Evolutionary conservation across 768 basidiomycete genomes (phyloP), one percentile per base, ranked within the genome.

Genomic region (Suillus weaverae): DNA sequence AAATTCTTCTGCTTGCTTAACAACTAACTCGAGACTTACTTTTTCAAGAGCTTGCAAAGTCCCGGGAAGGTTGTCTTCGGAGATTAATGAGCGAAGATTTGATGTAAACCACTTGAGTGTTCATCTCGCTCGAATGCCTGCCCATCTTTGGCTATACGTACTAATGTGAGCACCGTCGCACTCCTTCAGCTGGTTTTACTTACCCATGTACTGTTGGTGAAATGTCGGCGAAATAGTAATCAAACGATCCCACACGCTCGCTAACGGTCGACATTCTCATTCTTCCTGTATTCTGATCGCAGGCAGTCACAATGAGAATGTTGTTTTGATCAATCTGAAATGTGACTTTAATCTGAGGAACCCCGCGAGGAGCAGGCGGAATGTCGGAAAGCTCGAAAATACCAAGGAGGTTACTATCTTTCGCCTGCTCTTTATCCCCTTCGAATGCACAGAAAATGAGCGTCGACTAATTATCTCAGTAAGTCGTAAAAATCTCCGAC

Each of bases 301-400:
- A 82, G 5, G 96, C 96, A 54, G 93, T 94, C 69, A 99, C 96
- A 79, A 95, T 97, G 74, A 97, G 79, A 75, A 96, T 95, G 82
- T 93, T 92, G 80, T 95, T 95, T 68, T 94, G 94, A 73, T 98
- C 96, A 68, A 98, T 95, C 72, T 97, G 95, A 79, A 99, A 97
- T 51, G 94, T 97, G 74, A 99, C 96, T 78, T 97, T 95, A 71
- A 98, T 85, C 73, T 97, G 96, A 73, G 96, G 96, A 70, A 97
- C 94, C 82, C 96, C 96, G 81, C 95, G 94, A 67, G 96, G 96
- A 32, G 96, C 94, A 48, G 96, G 95, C n/a, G 94, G 96, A 67
- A 98, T 97, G 64, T 95, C 94, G 66, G 93, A 91, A 43, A 99
- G 90, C 81, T 97, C 95, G 79, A 98, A 99, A 81, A 97, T 97